phyloP scores from a whole-genome alignment of 2,329 filamentous ascomycete species.

The Nemania diffusa region DNA sequence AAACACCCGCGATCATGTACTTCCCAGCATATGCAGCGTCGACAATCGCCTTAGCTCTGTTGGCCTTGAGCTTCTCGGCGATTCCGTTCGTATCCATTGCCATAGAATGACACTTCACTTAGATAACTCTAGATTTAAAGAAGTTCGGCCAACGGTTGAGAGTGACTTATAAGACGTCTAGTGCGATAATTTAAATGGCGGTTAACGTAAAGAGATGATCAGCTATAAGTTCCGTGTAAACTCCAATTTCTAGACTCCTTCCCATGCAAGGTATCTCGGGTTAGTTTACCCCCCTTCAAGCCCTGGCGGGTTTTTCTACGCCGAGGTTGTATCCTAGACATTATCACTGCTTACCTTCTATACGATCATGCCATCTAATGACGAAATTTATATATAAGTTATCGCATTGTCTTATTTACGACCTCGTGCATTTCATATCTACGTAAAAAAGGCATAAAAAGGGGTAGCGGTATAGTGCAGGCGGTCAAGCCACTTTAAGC shows the following conservation, averaged over 20 bases:
- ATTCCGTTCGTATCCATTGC: constrained; percentile 12
- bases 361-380: too few species aligned
- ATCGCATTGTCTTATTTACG: neutral
- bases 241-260: neutral
- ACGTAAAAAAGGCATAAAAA: neutral
- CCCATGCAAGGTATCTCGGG: neutral
- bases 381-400: too few species aligned
- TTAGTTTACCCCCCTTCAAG: neutral
- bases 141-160: neutral
- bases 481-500: too few species aligned
- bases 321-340: neutral
- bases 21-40: constrained; percentile 15
- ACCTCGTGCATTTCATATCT: neutral
- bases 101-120: neutral
- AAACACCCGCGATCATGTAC: constrained; percentile 17
- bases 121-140: neutral
- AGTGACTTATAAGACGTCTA: too few species aligned
- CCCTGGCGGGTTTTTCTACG: neutral
- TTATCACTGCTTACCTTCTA: too few species aligned
- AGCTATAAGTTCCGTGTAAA: neutral
- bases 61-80: neutral
- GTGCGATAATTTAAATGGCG: neutral
- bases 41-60: constrained; percentile 15
- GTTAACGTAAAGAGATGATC: neutral
- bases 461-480: neutral